Evolutionary conservation across 176 grass and related monocot genomes (phyloP).

Genomic region (Thinopyrum elongatum): DNA sequence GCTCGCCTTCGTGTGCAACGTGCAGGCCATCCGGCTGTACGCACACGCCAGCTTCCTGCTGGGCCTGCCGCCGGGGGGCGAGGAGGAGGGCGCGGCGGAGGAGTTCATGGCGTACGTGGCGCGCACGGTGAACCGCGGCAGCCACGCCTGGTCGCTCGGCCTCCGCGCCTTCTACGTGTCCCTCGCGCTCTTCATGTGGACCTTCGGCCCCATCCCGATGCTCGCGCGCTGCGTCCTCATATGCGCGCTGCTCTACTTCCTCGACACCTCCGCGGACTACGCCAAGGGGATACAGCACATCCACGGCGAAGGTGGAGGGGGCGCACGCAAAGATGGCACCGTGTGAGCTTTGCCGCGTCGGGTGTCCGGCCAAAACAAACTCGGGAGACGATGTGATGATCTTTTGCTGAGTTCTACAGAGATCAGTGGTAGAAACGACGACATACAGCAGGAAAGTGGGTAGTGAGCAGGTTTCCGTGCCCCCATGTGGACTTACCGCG

Average conservation of each 20-base stretch:
- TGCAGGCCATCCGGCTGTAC: slow-evolving; percentile 79
- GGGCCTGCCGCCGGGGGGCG: slow-evolving; percentile 39
- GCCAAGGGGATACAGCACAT: slow-evolving; percentile 24
- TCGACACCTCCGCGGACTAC: slow-evolving; percentile 47
- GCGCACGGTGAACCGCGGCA: slow-evolving; percentile 63
- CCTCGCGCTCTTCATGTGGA: slow-evolving; percentile 80
- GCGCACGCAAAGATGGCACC: not conserved
- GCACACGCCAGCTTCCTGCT: slow-evolving; percentile 79
- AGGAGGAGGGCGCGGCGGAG: not conserved
- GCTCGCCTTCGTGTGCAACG: slow-evolving; percentile 80
- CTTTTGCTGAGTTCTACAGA: too few species aligned
- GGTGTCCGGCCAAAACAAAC: too few species aligned
- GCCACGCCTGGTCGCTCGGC: slow-evolving; percentile 84
- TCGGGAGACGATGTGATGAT: too few species aligned
- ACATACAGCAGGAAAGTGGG: too few species aligned
- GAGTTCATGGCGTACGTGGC: slow-evolving; percentile 50
- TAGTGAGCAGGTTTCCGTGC: too few species aligned
- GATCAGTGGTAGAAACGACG: too few species aligned
- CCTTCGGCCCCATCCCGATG: slow-evolving; percentile 86
- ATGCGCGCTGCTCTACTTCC: slow-evolving; percentile 59
- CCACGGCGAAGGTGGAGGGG: not conserved
- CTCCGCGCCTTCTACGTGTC: slow-evolving; percentile 80
- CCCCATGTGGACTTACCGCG: too few species aligned
- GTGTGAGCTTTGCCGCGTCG: not conserved
- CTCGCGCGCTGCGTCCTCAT: slow-evolving; percentile 51